Percentiles rank a stretch among this genome's conserved stretches.
Conservation (phyloP, 805 yeast species). For the Hemisphaericaspora nanyangensis region DNA sequence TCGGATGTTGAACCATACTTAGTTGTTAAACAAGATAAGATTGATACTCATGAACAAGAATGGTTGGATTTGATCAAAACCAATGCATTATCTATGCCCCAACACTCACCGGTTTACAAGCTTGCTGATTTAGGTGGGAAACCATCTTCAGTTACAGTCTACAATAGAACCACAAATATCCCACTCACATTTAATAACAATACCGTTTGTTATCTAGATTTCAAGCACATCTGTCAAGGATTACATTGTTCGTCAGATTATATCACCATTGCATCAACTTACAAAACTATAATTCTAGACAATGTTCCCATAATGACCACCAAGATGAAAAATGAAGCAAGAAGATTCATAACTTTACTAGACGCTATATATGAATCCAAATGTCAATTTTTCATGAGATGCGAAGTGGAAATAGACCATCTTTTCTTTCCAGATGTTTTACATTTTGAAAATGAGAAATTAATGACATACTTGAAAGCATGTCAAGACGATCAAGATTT, state of each 20-base stretch:
- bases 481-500: slow-evolving; percentile 17
- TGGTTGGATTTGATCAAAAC: slow-evolving; percentile 34
- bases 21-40: slow-evolving; percentile 25
- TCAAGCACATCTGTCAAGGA: slow-evolving; percentile 52
- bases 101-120: slow-evolving; percentile 2
- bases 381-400: slow-evolving; percentile 54
- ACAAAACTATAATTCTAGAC: slow-evolving; percentile 53
- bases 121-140: slow-evolving; percentile 8
- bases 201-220: slow-evolving; percentile 48
- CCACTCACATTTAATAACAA: slow-evolving; percentile 36
- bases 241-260: slow-evolving; percentile 65
- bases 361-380: slow-evolving; percentile 69
- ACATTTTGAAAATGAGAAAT: slow-evolving; percentile 10
- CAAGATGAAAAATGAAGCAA: slow-evolving; percentile 61
- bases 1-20: slow-evolving; percentile 22
- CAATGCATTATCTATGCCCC: slow-evolving; percentile 12
- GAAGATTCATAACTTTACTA: slow-evolving; percentile 60
- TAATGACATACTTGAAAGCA: slow-evolving; percentile 9
- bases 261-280: slow-evolving; percentile 61
- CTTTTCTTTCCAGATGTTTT: slow-evolving; percentile 57
- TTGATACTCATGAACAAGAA: slow-evolving; percentile 16
- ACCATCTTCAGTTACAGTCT: slow-evolving; percentile 42
- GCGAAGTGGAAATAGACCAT: slow-evolving; percentile 47
- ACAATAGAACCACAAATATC: slow-evolving; percentile 49
- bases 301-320: slow-evolving; percentile 57